Conservation (phyloP, 139 green algal genomes). For the Haematococcus lacustris region DNA sequence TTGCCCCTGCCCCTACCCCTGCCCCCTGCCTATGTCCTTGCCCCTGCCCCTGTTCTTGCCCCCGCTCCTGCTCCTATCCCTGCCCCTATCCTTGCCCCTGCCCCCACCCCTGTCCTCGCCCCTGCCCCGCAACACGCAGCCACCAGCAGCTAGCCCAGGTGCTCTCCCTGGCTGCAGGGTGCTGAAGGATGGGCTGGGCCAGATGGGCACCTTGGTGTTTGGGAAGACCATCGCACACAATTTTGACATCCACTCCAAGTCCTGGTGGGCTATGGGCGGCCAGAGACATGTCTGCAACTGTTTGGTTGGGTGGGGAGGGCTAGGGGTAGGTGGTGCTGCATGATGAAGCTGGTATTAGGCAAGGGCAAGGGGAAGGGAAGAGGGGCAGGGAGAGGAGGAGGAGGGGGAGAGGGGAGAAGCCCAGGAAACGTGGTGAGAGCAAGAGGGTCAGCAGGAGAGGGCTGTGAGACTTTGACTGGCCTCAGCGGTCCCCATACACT, state of each 20-base stretch:
- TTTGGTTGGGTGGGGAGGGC: not conserved
- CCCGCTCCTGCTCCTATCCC: too few species aligned
- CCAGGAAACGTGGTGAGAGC: not conserved
- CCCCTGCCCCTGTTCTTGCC: not conserved
- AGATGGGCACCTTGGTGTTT: constrained; percentile 67
- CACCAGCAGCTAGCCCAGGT: too few species aligned
- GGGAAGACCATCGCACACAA: constrained; percentile 62
- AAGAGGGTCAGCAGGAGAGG: too few species aligned
- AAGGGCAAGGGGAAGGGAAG: too few species aligned
- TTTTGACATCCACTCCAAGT: constrained; percentile 65
- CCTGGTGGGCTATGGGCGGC: constrained; percentile 33
- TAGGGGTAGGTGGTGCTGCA: not conserved
- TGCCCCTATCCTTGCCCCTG: too few species aligned
- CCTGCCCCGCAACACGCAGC: too few species aligned
- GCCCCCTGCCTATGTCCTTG: not conserved
- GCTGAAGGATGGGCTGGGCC: constrained; percentile 64
- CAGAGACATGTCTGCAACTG: not conserved
- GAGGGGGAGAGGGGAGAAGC: not conserved
- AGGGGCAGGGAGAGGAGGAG: not conserved
- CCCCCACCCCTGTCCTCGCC: too few species aligned
- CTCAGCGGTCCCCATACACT: too few species aligned
- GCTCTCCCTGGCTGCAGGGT: too few species aligned
- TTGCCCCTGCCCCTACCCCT: not conserved
- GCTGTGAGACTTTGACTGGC: too few species aligned
- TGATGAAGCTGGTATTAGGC: not conserved